Base-by-base conservation (phyloP, 768 basidiomycete genomes). In the Dictyophora rubrovolvata region DNA sequence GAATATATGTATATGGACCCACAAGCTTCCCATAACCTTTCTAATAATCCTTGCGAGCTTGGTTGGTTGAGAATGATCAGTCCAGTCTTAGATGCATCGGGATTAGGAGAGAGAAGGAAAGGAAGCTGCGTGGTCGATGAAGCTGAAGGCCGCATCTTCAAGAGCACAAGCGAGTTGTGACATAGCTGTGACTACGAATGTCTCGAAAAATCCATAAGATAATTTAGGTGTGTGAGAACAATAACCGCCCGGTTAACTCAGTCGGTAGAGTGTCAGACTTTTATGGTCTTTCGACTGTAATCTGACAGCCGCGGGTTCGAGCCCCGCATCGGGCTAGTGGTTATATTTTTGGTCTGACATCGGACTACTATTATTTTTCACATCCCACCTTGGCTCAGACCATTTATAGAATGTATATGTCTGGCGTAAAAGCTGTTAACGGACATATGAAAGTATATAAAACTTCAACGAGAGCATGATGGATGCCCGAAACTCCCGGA, bases 1-100 rank as follows among this genome's bases (percentile, higher is more conserved):
- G 59, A 66, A 66, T 16, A 21, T 20, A 36, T 53, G 33, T 11
- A 54, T 20, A 35, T 1, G 28, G 23, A 49, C 60, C 16, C 21
- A 74, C 75, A 71, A 8, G 65, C 63, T 1, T 60, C 18, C 76
- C 74, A 96, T 9, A 93, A 69, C 10, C 77, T 76, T 14, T 71
- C 66, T 48, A 97, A 76, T 47, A 96, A 77, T 10, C 72, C 63
- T 3, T 70, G 63, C 21, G 83, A 82, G 67, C 95, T 92, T 0
- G 92, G 87, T 61, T 95, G 90, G 69, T 99, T 97, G 57, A 97
- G 79, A 64, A 99, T 84, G 64, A 97, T 84, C 60, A 97, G 75
- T 0, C 85, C 89, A 47, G 64, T 21, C 10, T 21, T 23, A 12
- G 10, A 20, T 14, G 0, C 16, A 17, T 23, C 51, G 11, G 51